A percentile compares a stretch with the other conserved stretches of the same genome.
phyloP scores from a whole-genome alignment of 2,329 filamentous ascomycete species.

The Fusarium phyllophilum region DNA sequence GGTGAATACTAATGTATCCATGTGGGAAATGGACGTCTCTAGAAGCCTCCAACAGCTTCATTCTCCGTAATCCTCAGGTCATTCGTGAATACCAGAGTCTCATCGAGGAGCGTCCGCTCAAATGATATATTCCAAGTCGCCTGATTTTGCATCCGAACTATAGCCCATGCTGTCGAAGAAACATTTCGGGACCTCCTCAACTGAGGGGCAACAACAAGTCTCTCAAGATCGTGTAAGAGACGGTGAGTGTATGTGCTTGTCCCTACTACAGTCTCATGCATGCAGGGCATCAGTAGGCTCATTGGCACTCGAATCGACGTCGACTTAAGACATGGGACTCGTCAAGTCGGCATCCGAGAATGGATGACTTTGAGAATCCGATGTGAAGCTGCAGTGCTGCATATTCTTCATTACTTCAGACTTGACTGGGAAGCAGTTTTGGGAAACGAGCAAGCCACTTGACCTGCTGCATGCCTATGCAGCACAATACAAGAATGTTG shows the following conservation, averaged over 20 bases:
- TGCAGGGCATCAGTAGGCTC: neutral
- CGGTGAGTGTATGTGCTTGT: neutral
- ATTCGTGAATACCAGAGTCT: neutral
- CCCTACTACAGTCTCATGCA: neutral
- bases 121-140: neutral
- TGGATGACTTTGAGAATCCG: neutral
- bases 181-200: neutral
- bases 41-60: conserved; percentile 1
- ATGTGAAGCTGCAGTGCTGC: neutral
- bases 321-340: neutral
- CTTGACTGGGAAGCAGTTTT: neutral
- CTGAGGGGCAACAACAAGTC: conserved; percentile 1
- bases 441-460: neutral
- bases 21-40: conserved; percentile 2
- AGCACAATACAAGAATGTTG: neutral
- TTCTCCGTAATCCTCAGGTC: neutral
- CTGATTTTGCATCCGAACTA: neutral
- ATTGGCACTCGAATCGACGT: neutral
- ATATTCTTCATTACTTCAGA: neutral
- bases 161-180: neutral
- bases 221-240: conserved; percentile 9
- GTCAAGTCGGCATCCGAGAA: neutral
- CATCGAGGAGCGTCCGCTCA: neutral
- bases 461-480: neutral
- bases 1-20: neutral